These are phyloP conservation scores for Rhizopus delemar DNA, from an alignment of 371 early-diverging fungal genomes.

Conservation along the genomic window DNA sequence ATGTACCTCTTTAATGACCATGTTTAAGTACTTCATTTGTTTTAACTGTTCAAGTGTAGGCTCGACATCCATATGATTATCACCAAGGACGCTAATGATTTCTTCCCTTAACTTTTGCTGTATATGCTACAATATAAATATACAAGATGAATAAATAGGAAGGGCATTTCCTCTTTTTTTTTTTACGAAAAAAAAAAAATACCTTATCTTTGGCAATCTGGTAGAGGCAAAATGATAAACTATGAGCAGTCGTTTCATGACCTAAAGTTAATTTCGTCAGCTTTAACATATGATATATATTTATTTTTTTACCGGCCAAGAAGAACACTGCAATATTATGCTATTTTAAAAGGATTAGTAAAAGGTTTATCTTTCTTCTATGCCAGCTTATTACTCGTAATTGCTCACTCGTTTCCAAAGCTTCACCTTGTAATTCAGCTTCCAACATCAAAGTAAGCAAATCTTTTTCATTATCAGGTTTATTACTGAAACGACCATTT, in stretches of 20 bases:
- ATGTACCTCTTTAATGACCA: constrained; percentile 37
- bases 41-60: constrained; percentile 43
- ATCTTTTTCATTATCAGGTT: constrained; percentile 39
- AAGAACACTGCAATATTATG: constrained; percentile 22
- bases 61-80: constrained; percentile 3
- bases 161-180: too few relatives aligned
- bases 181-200: neutral
- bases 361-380: too few relatives aligned
- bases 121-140: constrained; percentile 9
- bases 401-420: neutral
- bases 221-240: constrained; percentile 30
- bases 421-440: neutral
- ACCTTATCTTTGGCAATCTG: constrained; percentile 36
- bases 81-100: constrained; percentile 14
- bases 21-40: constrained; percentile 48
- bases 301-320: constrained; percentile 11
- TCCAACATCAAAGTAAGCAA: constrained; percentile 52
- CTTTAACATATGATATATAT: constrained; percentile 33
- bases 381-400: constrained; percentile 5
- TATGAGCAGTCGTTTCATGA: constrained; percentile 40
- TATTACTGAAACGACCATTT: neutral
- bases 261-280: constrained; percentile 29
- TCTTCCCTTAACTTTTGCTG: constrained; percentile 25
- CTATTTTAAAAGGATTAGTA: neutral
- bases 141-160: neutral